A percentile compares a stretch with the other conserved stretches of the same genome.
phyloP scores from a whole-genome alignment of 2,329 filamentous ascomycete genomes.

The Penicillium sp. region DNA sequence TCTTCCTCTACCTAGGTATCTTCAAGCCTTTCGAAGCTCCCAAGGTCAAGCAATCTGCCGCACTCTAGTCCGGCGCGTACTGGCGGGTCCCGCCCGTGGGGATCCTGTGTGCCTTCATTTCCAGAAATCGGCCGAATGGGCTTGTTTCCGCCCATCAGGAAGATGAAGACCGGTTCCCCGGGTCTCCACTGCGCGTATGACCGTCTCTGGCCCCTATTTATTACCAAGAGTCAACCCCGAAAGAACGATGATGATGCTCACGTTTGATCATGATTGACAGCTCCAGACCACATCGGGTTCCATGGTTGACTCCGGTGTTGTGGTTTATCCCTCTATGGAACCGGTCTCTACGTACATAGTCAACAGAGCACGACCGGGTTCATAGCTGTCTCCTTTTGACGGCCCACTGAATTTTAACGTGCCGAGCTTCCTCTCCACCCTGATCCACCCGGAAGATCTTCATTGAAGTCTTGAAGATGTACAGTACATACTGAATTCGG shows the following conservation, averaged over 20 bases:
- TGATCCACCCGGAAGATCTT: background rate
- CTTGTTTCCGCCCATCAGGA: conserved; percentile 11
- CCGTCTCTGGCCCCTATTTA: background rate
- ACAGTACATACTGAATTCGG: background rate
- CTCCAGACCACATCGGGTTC: background rate
- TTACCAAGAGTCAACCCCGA: background rate
- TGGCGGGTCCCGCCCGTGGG: conserved; percentile 7
- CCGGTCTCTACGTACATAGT: background rate
- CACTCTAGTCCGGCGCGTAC: background rate
- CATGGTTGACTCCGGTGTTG: background rate
- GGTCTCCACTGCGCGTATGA: conserved; percentile 9
- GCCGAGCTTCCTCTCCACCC: background rate
- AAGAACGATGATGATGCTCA: background rate
- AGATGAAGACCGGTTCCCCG: conserved; percentile 7
- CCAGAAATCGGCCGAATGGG: conserved; percentile 5
- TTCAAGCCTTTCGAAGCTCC: background rate
- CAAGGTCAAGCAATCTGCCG: background rate
- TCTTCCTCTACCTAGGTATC: background rate
- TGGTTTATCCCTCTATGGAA: background rate
- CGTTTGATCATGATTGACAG: conserved; percentile 13
- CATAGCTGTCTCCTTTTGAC: background rate
- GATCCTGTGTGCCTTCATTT: conserved; percentile 7
- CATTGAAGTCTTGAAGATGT: background rate
- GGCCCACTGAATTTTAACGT: background rate
- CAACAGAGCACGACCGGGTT: background rate